These are phyloP conservation scores for Aplosporella prunicola DNA, from an alignment of 2,329 filamentous ascomycete genomes.

Conservation along the genomic window DNA sequence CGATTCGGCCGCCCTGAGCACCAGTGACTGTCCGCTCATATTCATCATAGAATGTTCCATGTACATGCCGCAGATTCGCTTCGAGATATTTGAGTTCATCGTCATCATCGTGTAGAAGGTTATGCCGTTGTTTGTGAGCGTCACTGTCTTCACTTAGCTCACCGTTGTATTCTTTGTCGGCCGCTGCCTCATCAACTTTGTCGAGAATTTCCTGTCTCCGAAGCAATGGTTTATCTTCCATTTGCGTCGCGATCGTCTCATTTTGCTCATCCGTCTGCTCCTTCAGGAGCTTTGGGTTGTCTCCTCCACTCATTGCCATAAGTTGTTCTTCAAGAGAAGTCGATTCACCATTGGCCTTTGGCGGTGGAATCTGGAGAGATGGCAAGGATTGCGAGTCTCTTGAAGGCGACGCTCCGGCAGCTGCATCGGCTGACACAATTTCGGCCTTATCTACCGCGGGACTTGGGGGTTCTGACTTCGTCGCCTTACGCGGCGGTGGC, in stretches of 20 bases:
- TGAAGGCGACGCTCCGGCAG: no score
- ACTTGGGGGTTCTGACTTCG: neutral
- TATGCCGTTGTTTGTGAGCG: conserved; percentile 49
- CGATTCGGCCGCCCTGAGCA: conserved; percentile 37
- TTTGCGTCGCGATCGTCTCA: conserved; percentile 75
- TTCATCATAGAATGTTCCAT: conserved; percentile 70
- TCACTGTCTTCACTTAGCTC: conserved; percentile 27
- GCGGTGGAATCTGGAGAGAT: conserved; percentile 2
- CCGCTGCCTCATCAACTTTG: conserved; percentile 63
- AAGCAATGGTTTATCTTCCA: conserved; percentile 79
- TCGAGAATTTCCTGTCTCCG: conserved; percentile 89
- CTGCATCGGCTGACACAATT: neutral
- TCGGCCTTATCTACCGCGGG: neutral
- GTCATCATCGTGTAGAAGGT: conserved; percentile 81
- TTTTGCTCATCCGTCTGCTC: conserved; percentile 79
- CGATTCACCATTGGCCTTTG: conserved; percentile 34
- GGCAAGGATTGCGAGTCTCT: no score
- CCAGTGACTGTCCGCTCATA: conserved; percentile 53
- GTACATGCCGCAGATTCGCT: conserved; percentile 63
- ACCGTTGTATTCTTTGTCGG: conserved; percentile 41
- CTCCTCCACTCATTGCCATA: conserved; percentile 63
- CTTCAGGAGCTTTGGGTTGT: conserved; percentile 58
- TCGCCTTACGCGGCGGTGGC: neutral
- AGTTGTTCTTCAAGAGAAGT: conserved; percentile 64
- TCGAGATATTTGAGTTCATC: conserved; percentile 70